A percentile compares a stretch with the other conserved stretches of the same genome.
Evolutionary conservation across 179 eudicot genomes (phyloP).

Genomic region (Corrigiola litoralis): DNA sequence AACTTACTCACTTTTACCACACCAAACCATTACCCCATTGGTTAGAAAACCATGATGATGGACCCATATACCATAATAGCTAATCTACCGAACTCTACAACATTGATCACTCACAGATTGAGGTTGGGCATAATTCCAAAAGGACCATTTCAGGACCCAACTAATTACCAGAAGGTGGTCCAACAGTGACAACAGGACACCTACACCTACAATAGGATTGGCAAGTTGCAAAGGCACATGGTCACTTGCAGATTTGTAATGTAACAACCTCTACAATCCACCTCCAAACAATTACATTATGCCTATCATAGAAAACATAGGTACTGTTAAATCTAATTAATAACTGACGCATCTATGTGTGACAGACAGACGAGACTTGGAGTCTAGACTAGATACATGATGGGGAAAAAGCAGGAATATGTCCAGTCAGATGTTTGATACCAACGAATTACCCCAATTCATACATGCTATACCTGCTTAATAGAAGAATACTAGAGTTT

Average conservation of each 20-base stretch:
- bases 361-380: too few relatives aligned
- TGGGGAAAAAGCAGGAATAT: too few relatives aligned
- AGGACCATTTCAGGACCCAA: conserved; percentile 9
- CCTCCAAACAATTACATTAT: not conserved
- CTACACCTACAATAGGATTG: conserved; percentile 3
- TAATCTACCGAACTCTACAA: conserved; percentile 27
- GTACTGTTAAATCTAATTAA: not conserved
- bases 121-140: not conserved
- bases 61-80: conserved; percentile 24
- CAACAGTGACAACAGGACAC: conserved; percentile 6
- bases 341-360: too few relatives aligned
- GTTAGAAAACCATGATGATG: not conserved
- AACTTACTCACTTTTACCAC: conserved; percentile 14
- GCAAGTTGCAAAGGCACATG: conserved; percentile 28
- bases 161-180: conserved; percentile 11
- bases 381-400: too few relatives aligned
- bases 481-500: too few relatives aligned
- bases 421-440: too few relatives aligned
- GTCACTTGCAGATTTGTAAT: conserved; percentile 2
- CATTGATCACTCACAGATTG: conserved; percentile 18
- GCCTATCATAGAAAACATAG: not conserved
- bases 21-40: conserved; percentile 9
- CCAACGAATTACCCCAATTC: too few relatives aligned
- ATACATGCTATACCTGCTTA: too few relatives aligned
- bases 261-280: not conserved